These are phyloP conservation scores for Pyrenophora seminiperda DNA, from an alignment of 2,329 filamentous ascomycete species.

Conservation along the genomic window DNA sequence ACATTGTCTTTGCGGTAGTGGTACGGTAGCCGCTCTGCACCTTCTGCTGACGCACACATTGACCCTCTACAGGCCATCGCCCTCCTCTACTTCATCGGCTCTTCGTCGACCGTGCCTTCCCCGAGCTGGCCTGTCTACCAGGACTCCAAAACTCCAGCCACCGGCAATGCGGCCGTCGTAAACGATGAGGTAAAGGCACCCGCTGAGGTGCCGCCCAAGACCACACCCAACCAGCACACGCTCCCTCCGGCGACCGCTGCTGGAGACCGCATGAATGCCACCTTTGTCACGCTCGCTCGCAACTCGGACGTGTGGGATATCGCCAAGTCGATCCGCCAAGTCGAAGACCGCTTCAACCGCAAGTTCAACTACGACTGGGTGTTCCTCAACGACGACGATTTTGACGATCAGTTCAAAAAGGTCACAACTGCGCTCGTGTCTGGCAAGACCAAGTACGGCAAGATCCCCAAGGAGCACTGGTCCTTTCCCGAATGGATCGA, in stretches of 20 bases:
- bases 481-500: constrained; percentile 96
- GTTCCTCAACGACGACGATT: constrained; percentile 95
- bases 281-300: constrained; percentile 92
- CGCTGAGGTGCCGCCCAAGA: constrained; percentile 26
- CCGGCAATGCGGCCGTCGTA: constrained; percentile 19
- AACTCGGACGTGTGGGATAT: constrained; percentile 98
- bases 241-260: constrained; percentile 57
- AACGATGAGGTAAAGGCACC: constrained; percentile 11
- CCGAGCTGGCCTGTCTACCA: constrained; percentile 41
- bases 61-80: constrained; percentile 60
- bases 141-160: constrained; percentile 23
- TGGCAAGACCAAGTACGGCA: constrained; percentile 87
- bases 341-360: constrained; percentile 97
- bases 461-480: constrained; percentile 92
- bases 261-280: constrained; percentile 88
- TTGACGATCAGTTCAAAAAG: constrained; percentile 91
- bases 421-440: constrained; percentile 89
- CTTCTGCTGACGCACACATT: constrained; percentile 6
- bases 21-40: constrained; percentile 55
- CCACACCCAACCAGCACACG: constrained; percentile 41
- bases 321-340: constrained; percentile 89
- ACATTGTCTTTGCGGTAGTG: constrained; percentile 80
- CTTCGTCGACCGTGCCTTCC: constrained; percentile 57
- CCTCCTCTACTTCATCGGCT: constrained; percentile 82
- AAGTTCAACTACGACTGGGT: constrained; percentile 99